Conservation (phyloP, 306 rosid genomes). For the Malus asiatica region DNA sequence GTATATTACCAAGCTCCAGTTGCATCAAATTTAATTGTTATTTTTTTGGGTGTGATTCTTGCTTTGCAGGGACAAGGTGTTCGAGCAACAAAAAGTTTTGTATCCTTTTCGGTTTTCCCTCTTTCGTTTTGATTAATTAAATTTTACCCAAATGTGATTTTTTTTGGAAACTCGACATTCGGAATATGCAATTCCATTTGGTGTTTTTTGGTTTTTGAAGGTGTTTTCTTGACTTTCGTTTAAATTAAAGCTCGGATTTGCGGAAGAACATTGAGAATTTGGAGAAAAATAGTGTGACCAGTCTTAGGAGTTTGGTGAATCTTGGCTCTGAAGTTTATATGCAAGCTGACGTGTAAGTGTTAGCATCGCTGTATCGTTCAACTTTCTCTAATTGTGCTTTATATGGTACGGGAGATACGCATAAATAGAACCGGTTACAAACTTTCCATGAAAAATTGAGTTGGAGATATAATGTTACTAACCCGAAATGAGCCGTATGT, state of each 20-base stretch:
- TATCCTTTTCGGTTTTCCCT: slow-evolving; percentile 48
- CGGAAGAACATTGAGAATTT: slow-evolving; percentile 72
- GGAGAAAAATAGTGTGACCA: slow-evolving; percentile 77
- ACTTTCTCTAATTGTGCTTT: neutral
- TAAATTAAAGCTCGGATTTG: slow-evolving; percentile 58
- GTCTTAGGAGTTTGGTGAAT: slow-evolving; percentile 77
- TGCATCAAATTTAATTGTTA: neutral
- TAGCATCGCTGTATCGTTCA: neutral
- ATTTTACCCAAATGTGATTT: neutral
- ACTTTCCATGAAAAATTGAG: neutral
- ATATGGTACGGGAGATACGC: neutral
- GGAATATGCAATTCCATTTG: neutral
- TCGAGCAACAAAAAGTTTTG: slow-evolving; percentile 84
- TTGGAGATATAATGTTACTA: too few species aligned
- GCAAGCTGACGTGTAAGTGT: slow-evolving; percentile 92
- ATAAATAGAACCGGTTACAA: neutral
- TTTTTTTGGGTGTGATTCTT: neutral
- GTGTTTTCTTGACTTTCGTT: slow-evolving; percentile 41
- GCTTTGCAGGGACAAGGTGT: slow-evolving; percentile 78
- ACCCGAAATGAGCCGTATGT: neutral
- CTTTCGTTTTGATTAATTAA: neutral
- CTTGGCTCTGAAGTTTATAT: slow-evolving; percentile 88
- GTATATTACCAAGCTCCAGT: neutral
- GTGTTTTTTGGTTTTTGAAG: neutral
- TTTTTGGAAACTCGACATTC: neutral